Evolutionary conservation across 2,329 filamentous ascomycete species (phyloP).

Genomic region (Trichocomaceae sp.): DNA sequence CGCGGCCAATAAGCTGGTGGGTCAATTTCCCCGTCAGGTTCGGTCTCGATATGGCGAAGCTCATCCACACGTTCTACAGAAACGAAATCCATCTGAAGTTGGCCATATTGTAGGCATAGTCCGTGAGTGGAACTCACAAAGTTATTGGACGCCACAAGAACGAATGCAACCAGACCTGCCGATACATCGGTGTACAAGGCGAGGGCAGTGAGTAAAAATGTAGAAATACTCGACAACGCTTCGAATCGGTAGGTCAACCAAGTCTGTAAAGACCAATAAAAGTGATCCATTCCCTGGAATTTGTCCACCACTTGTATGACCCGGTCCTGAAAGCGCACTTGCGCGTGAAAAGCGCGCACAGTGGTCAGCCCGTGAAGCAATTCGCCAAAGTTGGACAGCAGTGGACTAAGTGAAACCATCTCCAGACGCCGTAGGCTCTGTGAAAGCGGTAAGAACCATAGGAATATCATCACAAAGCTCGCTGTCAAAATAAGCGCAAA

Average conservation of each 20-base stretch:
- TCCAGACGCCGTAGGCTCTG: slow-evolving; percentile 77
- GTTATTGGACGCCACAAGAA: slow-evolving; percentile 62
- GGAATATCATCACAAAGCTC: slow-evolving; percentile 67
- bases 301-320: slow-evolving; percentile 76
- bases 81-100: slow-evolving; percentile 86
- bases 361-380: slow-evolving; percentile 80
- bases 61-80: slow-evolving; percentile 82
- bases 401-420: slow-evolving; percentile 79
- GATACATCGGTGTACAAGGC: slow-evolving; percentile 70
- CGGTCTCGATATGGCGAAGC: slow-evolving; percentile 70
- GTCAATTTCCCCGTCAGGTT: slow-evolving; percentile 58
- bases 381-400: slow-evolving; percentile 89
- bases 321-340: slow-evolving; percentile 69
- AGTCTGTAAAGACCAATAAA: slow-evolving; percentile 82
- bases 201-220: slow-evolving; percentile 64
- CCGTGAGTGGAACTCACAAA: slow-evolving; percentile 63
- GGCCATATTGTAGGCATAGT: slow-evolving; percentile 73
- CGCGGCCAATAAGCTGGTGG: slow-evolving; percentile 74
- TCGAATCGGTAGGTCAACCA: slow-evolving; percentile 82
- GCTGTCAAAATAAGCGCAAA: slow-evolving; percentile 63
- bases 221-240: slow-evolving; percentile 62
- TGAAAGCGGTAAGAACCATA: slow-evolving; percentile 71
- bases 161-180: slow-evolving; percentile 74
- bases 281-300: slow-evolving; percentile 93
- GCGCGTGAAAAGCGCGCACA: slow-evolving; percentile 73